A percentile compares a stretch with the other conserved stretches of the same genome.
Evolutionary conservation across 306 rosid genomes (phyloP).

Genomic region (Cucumis hystrix): DNA sequence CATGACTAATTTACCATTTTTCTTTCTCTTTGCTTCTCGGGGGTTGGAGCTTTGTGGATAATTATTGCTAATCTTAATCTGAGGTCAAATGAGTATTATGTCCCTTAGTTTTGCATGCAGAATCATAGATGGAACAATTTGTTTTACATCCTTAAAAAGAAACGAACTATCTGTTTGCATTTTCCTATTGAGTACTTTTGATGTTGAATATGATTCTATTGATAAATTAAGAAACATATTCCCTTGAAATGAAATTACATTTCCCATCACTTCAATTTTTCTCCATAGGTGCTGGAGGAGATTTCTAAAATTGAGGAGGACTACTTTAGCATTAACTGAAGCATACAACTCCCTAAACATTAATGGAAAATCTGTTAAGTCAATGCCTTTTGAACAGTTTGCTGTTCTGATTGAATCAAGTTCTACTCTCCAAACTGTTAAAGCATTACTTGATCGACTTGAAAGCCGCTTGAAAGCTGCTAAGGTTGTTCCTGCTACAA

Average conservation of each 20-base stretch:
- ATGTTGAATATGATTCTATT: neutral
- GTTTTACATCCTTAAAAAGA: neutral
- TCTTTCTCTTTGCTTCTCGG: neutral
- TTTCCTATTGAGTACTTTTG: neutral
- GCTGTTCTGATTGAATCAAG: conserved; percentile 69
- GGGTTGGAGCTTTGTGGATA: neutral
- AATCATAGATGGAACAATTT: neutral
- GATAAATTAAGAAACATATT: neutral
- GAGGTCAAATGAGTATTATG: neutral
- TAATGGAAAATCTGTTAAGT: conserved; percentile 49
- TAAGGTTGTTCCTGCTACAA: conserved; percentile 32
- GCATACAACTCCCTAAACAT: conserved; percentile 55
- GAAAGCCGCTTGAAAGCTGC: conserved; percentile 63
- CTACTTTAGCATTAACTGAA: conserved; percentile 60
- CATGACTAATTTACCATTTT: neutral
- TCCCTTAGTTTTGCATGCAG: neutral
- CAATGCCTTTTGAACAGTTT: conserved; percentile 85
- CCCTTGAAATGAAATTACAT: neutral
- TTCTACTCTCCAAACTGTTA: conserved; percentile 65
- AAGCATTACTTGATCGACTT: conserved; percentile 64
- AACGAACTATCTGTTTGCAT: neutral
- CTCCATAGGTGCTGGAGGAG: conserved; percentile 71
- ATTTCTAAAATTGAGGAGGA: conserved; percentile 44
- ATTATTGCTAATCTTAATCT: neutral
- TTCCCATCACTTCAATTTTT: neutral